A percentile compares a stretch with the other conserved stretches of the same genome.
phyloP scores from a whole-genome alignment of 352 stramenopile species.

The Pseudoperonospora humuli region DNA sequence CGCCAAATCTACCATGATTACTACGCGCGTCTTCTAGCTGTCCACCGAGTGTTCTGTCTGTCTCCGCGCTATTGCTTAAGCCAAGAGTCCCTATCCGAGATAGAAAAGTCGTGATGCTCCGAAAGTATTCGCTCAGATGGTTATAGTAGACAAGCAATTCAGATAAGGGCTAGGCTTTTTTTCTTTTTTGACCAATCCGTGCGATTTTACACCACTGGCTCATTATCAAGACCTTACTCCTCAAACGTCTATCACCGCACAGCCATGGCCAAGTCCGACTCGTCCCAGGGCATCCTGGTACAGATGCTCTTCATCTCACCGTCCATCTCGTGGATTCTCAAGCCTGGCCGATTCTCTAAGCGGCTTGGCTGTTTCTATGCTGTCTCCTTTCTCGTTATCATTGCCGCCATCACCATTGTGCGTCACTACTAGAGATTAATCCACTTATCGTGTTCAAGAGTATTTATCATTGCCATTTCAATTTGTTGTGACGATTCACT shows the following conservation, averaged over 20 bases:
- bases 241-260: conserved; percentile 1
- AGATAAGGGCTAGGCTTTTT: no score
- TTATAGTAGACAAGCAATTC: no score
- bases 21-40: no score
- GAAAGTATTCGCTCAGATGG: no score
- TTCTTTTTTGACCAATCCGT: conserved; percentile 8
- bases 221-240: no score
- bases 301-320: conserved; percentile 81
- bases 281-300: conserved; percentile 57
- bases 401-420: conserved; percentile 91
- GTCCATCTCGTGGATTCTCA: conserved; percentile 93
- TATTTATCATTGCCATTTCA: background rate
- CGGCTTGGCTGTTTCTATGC: conserved; percentile 91
- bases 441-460: no score
- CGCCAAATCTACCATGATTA: no score
- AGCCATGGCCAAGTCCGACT: conserved; percentile 42
- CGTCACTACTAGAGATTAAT: conserved; percentile 15
- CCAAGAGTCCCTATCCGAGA: no score
- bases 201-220: no score
- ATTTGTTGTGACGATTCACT: background rate
- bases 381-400: conserved; percentile 88
- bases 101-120: no score
- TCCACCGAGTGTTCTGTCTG: no score
- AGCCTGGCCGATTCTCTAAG: conserved; percentile 89
- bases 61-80: no score